These are phyloP conservation scores for Diatrype stigma DNA, from an alignment of 2,329 filamentous ascomycete species.

Conservation along the genomic window DNA sequence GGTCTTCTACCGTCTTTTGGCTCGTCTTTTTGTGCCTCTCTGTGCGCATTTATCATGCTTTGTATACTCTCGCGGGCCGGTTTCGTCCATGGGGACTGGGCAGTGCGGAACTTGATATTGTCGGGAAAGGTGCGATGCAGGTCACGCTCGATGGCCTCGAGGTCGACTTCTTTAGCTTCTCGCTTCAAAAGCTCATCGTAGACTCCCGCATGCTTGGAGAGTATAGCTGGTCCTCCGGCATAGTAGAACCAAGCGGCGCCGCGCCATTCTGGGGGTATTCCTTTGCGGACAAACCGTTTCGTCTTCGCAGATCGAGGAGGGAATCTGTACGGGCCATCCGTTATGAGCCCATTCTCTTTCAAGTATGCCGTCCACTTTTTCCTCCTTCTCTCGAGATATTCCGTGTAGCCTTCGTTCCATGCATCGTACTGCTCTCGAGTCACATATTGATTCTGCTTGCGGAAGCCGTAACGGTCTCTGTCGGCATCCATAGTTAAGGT, in stretches of 20 bases:
- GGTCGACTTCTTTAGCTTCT: constrained; percentile 65
- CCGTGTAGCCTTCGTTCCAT: constrained; percentile 73
- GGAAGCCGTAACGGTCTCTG: constrained; percentile 87
- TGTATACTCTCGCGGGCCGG: constrained; percentile 33
- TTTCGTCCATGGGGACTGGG: constrained; percentile 21
- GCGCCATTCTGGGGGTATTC: constrained; percentile 88
- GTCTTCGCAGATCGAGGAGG: constrained; percentile 77
- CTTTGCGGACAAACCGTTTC: constrained; percentile 87
- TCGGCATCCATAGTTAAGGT: constrained; percentile 44
- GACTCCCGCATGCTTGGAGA: constrained; percentile 70
- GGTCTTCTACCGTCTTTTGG: constrained; percentile 25
- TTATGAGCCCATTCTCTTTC: constrained; percentile 70
- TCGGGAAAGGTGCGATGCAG: constrained; percentile 92
- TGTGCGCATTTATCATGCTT: constrained; percentile 28
- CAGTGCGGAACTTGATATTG: constrained; percentile 82
- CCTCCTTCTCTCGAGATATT: constrained; percentile 68
- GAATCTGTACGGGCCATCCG: constrained; percentile 69
- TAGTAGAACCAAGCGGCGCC: constrained; percentile 98
- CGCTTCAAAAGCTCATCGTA: constrained; percentile 68
- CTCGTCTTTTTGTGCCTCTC: too few species aligned
- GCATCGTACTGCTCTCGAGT: constrained; percentile 72
- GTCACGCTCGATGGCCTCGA: constrained; percentile 90
- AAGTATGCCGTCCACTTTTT: constrained; percentile 81
- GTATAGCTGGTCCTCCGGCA: constrained; percentile 75
- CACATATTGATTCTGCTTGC: constrained; percentile 79